Evolutionary conservation across 108 stramenopile genomes (phyloP).

Genomic region (Discostella stelligeroides): DNA sequence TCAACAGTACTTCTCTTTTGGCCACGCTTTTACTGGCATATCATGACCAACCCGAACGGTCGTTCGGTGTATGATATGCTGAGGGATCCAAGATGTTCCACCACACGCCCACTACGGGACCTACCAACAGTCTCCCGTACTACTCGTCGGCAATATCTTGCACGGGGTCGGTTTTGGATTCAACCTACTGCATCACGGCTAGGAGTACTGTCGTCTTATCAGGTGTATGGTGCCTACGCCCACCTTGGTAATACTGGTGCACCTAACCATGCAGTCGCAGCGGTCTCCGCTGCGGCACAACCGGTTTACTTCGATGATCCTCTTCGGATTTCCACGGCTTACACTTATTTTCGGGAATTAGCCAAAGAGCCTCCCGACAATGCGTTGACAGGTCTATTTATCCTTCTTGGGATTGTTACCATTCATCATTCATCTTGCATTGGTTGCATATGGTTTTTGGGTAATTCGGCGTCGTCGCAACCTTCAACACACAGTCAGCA

Average conservation of each 20-base stretch:
- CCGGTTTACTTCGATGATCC: background rate
- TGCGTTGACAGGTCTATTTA: too few species aligned
- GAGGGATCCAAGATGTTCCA: background rate
- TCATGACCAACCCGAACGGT: background rate
- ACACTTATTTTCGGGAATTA: background rate
- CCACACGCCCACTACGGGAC: too few species aligned
- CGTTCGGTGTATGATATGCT: background rate
- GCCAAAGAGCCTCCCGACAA: background rate
- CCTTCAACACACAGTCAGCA: background rate
- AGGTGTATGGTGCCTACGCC: background rate
- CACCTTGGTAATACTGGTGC: background rate
- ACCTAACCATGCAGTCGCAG: background rate
- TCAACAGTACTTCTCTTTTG: too few species aligned
- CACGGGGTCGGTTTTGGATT: background rate
- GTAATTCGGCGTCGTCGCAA: too few species aligned
- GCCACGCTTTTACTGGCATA: slow-evolving; percentile 1
- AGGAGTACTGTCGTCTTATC: background rate
- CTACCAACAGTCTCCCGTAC: too few species aligned
- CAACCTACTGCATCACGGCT: background rate
- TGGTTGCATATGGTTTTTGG: background rate
- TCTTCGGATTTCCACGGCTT: background rate
- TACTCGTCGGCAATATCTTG: background rate
- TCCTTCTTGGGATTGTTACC: too few species aligned
- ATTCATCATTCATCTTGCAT: background rate
- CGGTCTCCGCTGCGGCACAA: too few species aligned